phyloP scores from a whole-genome alignment of 2,329 filamentous ascomycete species.

The Fonsecaea pedrosoi region DNA sequence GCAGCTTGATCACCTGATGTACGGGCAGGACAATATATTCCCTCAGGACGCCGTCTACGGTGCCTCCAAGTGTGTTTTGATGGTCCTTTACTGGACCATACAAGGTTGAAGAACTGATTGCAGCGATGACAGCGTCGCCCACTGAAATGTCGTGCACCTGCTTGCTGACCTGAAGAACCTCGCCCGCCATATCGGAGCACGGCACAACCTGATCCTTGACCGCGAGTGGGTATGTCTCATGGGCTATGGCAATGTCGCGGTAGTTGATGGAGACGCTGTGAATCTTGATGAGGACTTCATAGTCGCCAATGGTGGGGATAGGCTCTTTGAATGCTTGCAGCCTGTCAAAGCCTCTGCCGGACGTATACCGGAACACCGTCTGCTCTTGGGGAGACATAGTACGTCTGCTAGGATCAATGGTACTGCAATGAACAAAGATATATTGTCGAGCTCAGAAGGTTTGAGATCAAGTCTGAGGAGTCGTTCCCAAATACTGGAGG shows the following conservation, averaged over 20 bases:
- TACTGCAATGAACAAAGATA: neutral
- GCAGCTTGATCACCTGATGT: conserved; percentile 50
- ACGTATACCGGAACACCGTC: conserved; percentile 47
- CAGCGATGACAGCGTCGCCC: conserved; percentile 49
- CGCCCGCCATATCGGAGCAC: conserved; percentile 52
- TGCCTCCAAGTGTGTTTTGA: conserved; percentile 41
- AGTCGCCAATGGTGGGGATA: conserved; percentile 56
- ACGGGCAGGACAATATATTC: conserved; percentile 54
- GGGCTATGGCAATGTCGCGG: conserved; percentile 56
- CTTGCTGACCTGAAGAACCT: conserved; percentile 45
- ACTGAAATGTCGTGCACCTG: conserved; percentile 45
- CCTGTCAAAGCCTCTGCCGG: conserved; percentile 51
- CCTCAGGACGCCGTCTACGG: conserved; percentile 50
- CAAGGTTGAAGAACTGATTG: conserved; percentile 49
- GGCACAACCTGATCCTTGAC: conserved; percentile 44
- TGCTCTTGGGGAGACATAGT: conserved; percentile 19
- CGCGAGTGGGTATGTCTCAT: conserved; percentile 52
- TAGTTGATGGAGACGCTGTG: conserved; percentile 58
- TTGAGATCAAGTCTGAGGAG: neutral
- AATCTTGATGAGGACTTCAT: conserved; percentile 69
- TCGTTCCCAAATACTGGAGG: too few relatives aligned
- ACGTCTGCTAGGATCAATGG: neutral
- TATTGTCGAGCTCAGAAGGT: neutral
- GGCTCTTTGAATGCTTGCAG: conserved; percentile 47
- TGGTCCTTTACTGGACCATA: conserved; percentile 45